Percentiles rank a stretch among this genome's conserved stretches.
phyloP scores from a whole-genome alignment of 768 basidiomycete species.

The Phanerochaete carnosa region DNA sequence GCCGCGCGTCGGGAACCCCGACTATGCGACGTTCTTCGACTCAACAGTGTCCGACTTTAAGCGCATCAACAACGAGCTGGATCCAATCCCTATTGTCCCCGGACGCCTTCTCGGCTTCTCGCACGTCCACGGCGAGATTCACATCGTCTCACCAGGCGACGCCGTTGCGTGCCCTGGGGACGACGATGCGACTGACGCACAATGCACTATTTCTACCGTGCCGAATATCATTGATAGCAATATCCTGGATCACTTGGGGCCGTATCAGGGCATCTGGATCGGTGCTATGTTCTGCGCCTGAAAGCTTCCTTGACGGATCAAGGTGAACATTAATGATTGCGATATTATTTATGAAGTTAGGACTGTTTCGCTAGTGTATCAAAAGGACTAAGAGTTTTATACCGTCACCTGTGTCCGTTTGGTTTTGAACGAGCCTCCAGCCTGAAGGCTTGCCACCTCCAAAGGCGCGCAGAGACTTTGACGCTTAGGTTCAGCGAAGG shows the following conservation, averaged over 20 bases:
- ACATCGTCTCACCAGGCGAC: constrained; percentile 39
- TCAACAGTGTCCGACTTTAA: constrained; percentile 29
- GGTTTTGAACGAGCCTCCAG: too few relatives aligned
- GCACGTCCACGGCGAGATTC: constrained; percentile 52
- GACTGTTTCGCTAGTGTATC: too few relatives aligned
- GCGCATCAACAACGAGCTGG: constrained; percentile 36
- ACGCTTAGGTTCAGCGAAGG: too few relatives aligned
- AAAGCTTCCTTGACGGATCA: too few relatives aligned
- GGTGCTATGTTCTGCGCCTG: constrained; percentile 34
- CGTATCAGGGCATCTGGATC: constrained; percentile 51
- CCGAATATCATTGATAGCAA: constrained; percentile 50
- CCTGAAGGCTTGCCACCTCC: too few relatives aligned
- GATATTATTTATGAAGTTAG: too few relatives aligned
- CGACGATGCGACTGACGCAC: constrained; percentile 50
- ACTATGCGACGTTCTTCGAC: constrained; percentile 47
- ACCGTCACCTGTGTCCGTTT: too few relatives aligned
- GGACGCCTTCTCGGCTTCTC: constrained; percentile 45
- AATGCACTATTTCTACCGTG: constrained; percentile 54
- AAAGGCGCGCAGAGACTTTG: too few relatives aligned
- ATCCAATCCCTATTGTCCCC: constrained; percentile 54
- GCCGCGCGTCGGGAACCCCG: constrained; percentile 48
- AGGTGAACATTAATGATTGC: too few relatives aligned
- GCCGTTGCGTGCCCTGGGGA: constrained; percentile 44
- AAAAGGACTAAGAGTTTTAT: too few relatives aligned
- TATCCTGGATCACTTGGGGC: constrained; percentile 55